Base-by-base conservation (phyloP, 2,329 filamentous ascomycete species). In the Arthrobotrys iridis region DNA sequence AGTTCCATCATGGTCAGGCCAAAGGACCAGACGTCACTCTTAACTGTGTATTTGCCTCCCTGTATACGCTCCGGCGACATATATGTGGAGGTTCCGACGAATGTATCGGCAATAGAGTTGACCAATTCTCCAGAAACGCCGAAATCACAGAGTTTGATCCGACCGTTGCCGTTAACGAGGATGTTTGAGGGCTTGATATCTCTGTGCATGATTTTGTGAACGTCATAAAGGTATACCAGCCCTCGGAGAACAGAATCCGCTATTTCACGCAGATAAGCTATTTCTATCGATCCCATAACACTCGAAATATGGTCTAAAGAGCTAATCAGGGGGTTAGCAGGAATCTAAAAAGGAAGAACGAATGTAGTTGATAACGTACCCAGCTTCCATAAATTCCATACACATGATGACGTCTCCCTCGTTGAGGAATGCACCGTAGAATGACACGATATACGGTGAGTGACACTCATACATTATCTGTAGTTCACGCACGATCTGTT, bases 361-460 rank as follows among this genome's bases (percentile, higher is more conserved):
- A n/a, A 18, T 40, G 35, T 43, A 15, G 30, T 45, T 37, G 60
- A 66, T 20, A 13, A 26, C 92, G 83, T 87, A 98, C 95, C 95
- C 95, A 82, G 94, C 93, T 83, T 99, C 95, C 93, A 97, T 97
- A 82, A 99, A 98, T 83, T 99, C 95, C 95, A 99, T 99, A 83
- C 95, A 99, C 90, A 99, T 94, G 79, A 98, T 96, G 72, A 99
- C 96, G 84, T 99, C 95, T 81, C 96, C 94, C 81, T 96, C 92
- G 81, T 97, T 98, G 81, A 98, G 88, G 81, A 98, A 99, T 37
- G 95, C 95, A 75, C 95, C 95, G 81, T 98, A 98, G 83, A 97
- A 99, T 64, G 91, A 97, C 75, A 99, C 95, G 80, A 99, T 98
- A 82, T 96, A 93, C 76, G 95, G 92, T 20, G 92, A 97, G 81